These are phyloP conservation scores for Starmerella apis DNA, from an alignment of 805 yeast genomes.

Conservation along the genomic window DNA sequence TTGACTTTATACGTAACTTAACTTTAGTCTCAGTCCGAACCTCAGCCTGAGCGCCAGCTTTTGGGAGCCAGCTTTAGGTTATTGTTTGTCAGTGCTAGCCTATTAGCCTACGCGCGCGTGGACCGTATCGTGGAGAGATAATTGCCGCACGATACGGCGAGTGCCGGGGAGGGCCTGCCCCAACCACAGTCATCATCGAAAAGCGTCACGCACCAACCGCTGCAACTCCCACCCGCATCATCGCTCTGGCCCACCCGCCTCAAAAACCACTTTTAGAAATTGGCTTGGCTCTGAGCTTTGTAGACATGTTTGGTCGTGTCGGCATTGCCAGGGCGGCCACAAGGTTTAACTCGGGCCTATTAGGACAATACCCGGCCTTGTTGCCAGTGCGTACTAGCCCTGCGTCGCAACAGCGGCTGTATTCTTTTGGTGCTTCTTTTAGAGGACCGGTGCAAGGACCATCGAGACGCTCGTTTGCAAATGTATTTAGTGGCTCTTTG, in stretches of 20 bases:
- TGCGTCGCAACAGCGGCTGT: no score
- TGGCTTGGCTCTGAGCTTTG: conserved; percentile 1
- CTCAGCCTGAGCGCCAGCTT: no score
- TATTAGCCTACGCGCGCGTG: no score
- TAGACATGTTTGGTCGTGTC: conserved; percentile 6
- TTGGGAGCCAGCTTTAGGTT: no score
- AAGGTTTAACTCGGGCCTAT: no score
- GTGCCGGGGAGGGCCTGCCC: not conserved
- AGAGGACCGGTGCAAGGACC: not conserved
- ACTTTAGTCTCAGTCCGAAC: no score
- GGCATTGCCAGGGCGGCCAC: conserved; percentile 5
- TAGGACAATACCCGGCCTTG: no score
- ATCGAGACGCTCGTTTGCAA: not conserved
- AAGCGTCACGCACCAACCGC: not conserved
- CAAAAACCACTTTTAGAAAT: not conserved
- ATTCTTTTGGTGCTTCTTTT: no score
- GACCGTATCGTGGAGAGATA: no score
- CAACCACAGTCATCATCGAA: not conserved
- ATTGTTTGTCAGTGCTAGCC: no score
- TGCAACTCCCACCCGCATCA: no score
- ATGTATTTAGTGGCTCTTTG: not conserved
- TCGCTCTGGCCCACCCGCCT: not conserved
- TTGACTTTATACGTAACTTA: not conserved
- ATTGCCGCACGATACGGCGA: not conserved
- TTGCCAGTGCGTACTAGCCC: no score